phyloP scores from a whole-genome alignment of 371 early-diverging fungal genomes.

The Saksenaea vasiformis region DNA sequence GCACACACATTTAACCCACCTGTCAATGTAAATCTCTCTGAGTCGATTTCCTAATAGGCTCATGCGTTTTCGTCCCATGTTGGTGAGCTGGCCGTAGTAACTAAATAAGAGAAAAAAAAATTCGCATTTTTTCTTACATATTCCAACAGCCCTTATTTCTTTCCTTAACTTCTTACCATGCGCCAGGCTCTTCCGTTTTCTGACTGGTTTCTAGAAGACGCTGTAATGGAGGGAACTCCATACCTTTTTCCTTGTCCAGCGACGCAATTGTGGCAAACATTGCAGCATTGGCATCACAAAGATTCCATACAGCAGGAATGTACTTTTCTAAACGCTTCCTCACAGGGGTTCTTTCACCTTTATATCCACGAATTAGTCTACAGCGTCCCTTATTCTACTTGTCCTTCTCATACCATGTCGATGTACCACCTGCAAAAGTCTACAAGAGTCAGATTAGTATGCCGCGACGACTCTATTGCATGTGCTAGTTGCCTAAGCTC shows the following conservation, averaged over 20 bases:
- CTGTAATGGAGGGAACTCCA: constrained; percentile 20
- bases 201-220: constrained; percentile 37
- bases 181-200: constrained; percentile 24
- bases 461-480: neutral
- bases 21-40: constrained; percentile 66
- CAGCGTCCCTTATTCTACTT: neutral
- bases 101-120: constrained; percentile 31
- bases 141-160: neutral
- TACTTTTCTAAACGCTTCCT: constrained; percentile 38
- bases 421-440: constrained; percentile 54
- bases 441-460: constrained; percentile 2
- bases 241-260: constrained; percentile 18
- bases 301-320: constrained; percentile 54
- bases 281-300: constrained; percentile 48
- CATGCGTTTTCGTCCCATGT: constrained; percentile 69
- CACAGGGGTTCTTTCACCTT: constrained; percentile 61
- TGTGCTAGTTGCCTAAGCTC: neutral
- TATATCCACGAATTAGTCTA: neutral
- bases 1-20: constrained; percentile 41
- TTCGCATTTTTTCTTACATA: constrained; percentile 3
- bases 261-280: constrained; percentile 52
- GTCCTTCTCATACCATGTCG: constrained; percentile 52
- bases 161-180: constrained; percentile 35
- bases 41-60: constrained; percentile 56
- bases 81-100: constrained; percentile 77